Percentiles rank a stretch among this genome's conserved stretches.
Conservation (phyloP, 306 rosid species). For the Erythrophleum fordii region DNA sequence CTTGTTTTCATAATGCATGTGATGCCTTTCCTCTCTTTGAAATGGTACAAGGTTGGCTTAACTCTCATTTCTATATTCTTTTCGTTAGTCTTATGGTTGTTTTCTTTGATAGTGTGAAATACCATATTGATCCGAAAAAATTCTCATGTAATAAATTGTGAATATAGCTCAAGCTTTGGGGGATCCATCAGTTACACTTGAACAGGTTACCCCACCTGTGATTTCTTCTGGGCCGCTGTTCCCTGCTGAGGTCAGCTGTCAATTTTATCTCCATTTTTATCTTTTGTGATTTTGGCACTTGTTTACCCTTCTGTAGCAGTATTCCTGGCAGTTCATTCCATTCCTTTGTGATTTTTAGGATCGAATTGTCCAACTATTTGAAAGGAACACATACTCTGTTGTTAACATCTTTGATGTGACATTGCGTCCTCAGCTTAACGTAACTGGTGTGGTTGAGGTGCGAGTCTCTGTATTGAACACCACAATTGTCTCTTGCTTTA, state of each 20-base stretch:
- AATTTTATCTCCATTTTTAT: conserved; percentile 11
- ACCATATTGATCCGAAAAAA: conserved; percentile 24
- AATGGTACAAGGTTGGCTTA: neutral
- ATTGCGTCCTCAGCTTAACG: conserved; percentile 91
- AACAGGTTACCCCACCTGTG: conserved; percentile 80
- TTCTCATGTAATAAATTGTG: conserved; percentile 41
- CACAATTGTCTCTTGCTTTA: neutral
- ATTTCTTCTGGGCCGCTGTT: conserved; percentile 76
- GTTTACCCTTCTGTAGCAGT: neutral
- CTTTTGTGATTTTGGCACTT: conserved; percentile 13
- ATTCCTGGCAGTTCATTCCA: conserved; percentile 24
- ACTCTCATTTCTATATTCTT: neutral
- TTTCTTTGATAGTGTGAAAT: conserved; percentile 1
- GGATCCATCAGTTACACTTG: conserved; percentile 79
- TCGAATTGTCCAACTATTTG: conserved; percentile 85
- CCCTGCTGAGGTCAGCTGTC: conserved; percentile 76
- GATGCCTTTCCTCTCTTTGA: neutral
- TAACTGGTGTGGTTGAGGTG: conserved; percentile 96
- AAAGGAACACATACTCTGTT: conserved; percentile 86
- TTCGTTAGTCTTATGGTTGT: conserved; percentile 17
- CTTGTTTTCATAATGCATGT: neutral
- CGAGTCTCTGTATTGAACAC: conserved; percentile 36
- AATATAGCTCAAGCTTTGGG: conserved; percentile 85
- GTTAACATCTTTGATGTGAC: conserved; percentile 96
- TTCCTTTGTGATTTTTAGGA: conserved; percentile 57